Base-by-base conservation (phyloP, 257 asterid genomes). In the Solanum bulbocastanum region DNA sequence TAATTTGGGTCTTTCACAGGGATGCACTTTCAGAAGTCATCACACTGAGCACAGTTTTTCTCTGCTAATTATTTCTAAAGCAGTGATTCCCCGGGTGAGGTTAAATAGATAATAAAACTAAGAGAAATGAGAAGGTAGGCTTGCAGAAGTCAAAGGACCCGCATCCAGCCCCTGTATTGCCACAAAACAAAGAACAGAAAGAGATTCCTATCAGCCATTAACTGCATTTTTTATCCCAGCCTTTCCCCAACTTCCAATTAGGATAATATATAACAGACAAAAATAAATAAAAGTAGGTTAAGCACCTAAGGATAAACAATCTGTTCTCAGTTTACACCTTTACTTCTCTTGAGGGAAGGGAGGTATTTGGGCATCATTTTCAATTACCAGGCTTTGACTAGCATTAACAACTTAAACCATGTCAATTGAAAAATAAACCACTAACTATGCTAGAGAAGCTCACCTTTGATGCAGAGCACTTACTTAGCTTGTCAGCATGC, bases 401-500 rank as follows among this genome's bases (percentile, higher is more conserved):
- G 86, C 44, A 82, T 81, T 52, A 78, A 60, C 79, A 36, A 40
- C 35, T 65, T 5, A 84, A 37, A 86, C 36, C 30, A 33, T 18
- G 73, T 32, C 85, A 22, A 40, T 44, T 18, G 46, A 18, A 36
- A 18, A 36, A 23, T 5, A 35, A 69, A 84, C 68, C 56, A 65
- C 46, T 2, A 20, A 83, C 22, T 5, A 1, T 12, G 69, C 22
- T 32, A 58, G 30, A n/a, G 39, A 68, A 86, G 86, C 69, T 85
- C 90, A 95, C 99, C 98, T 94, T 93, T 49, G 98, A 92, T 16
- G 92, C 94, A 5, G 93, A 91, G 90, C 98, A 94, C 87, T 91
- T 94, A 27, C 91, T 93, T 60, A 96, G 95, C 94, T 94, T 96
- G 76, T 96, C 99, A 30, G 95, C 96, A 91, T 95, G 98, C 91